These are phyloP conservation scores for Sequoiadendron giganteum DNA, from an alignment of 75 land plant species.

Conservation along the genomic window DNA sequence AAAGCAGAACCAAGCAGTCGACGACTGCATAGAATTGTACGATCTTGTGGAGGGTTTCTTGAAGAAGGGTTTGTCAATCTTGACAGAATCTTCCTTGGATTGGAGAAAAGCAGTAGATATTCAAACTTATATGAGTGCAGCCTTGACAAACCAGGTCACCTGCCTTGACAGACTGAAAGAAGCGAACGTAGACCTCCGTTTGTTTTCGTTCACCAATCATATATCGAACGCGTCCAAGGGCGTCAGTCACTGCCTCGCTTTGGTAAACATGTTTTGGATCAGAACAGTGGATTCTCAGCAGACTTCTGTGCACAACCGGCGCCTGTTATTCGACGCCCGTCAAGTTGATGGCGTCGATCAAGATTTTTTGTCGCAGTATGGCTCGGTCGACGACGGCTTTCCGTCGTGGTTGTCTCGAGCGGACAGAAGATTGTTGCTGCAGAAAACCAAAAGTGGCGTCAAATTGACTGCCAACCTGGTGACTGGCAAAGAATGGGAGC, in stretches of 20 bases:
- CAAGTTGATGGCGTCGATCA: too few relatives aligned
- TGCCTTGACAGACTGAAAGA: background rate
- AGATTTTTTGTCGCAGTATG: too few relatives aligned
- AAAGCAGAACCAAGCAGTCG: background rate
- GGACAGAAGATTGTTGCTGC: constrained; percentile 1
- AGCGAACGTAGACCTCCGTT: too few relatives aligned
- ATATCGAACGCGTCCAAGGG: constrained; percentile 16
- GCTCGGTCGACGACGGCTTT: background rate
- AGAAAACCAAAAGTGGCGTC: too few relatives aligned
- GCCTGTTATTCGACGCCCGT: too few relatives aligned
- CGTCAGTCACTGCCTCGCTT: constrained; percentile 40
- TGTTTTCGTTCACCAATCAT: background rate
- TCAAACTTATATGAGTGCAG: background rate
- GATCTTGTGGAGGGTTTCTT: background rate
- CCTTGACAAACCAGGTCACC: background rate
- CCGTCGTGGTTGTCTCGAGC: background rate
- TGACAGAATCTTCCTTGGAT: too few relatives aligned
- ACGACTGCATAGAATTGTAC: background rate
- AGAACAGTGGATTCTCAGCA: constrained; percentile 3
- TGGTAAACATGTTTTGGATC: constrained; percentile 38
- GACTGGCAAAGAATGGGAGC: too few relatives aligned
- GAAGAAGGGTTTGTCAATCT: background rate
- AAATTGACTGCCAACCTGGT: background rate
- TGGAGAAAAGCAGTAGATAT: background rate
- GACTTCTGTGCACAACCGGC: background rate